Evolutionary conservation across 1,284 basidiomycete genomes (phyloP), one percentile per base, ranked within the genome.

Genomic region (Tilletia caries): DNA sequence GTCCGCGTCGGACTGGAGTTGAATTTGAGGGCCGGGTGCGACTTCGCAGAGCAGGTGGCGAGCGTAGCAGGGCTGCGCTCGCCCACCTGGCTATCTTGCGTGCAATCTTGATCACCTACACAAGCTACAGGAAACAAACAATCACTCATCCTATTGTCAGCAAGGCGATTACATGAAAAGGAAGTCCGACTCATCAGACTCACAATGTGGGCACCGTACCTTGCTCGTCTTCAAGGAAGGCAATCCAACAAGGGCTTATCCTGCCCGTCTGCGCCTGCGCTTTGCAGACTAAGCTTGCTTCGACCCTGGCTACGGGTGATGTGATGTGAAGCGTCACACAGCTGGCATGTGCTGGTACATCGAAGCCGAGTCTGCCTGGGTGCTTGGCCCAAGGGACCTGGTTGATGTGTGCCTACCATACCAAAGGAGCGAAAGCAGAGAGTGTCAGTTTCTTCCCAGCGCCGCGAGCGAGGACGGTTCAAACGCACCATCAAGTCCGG

Each of bases 21-120:
- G 76, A 32, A 82, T 71, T n/a, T 65, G 50, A 41, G 83, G 81
- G 10, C 83, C 83, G 1, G 83, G 83, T 3, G 83, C 83, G 12
- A 84, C 70, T 66, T 84, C 83, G 81, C 89, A 78, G 70, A 83
- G 70, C 3, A 83, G 71, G 68, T 83, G 82, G 67, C 79, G 70
- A 54, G 77, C 76, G 76, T 87, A 84, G 0, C 87, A 87, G 58
- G 84, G 83, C 8, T 83, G n/a, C n/a, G n/a, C n/a, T n/a, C 60
- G 84, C 83, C 10, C 83, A 83, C 18, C 85, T 70, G 0, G 83
- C 81, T 43, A 89, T 80, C 54, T 81, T 83, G 23, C 87, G 79
- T 3, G 84, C 83, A 71, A 86, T 87, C 73, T 89, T 88, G 73
- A 87, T 79, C 29, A 84, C 84, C 74, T 88, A 86, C 27, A 88